Evolutionary conservation across 306 rosid genomes (phyloP).

Genomic region (Macrotyloma uniflorum): DNA sequence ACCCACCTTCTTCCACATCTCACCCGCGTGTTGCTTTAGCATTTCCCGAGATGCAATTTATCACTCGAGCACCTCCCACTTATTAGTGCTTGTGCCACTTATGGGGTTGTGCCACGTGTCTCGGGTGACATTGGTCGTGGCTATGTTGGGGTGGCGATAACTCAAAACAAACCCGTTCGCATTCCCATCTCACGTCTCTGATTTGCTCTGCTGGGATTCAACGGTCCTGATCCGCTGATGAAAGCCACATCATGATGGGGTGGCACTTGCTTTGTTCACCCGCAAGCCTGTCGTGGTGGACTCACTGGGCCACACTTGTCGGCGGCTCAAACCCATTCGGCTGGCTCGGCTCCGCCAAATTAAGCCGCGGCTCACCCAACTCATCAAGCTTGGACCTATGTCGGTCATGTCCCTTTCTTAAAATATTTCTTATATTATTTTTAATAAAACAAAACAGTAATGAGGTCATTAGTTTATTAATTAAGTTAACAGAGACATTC

Average conservation of each 20-base stretch:
- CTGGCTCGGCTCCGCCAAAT: background rate
- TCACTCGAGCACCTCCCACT: conserved; percentile 1
- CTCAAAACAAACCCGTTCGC: conserved; percentile 36
- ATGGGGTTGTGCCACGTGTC: conserved; percentile 58
- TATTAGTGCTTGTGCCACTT: conserved; percentile 23
- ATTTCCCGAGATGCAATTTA: background rate
- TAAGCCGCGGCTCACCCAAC: background rate
- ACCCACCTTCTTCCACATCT: conserved; percentile 16
- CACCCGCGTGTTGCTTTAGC: conserved; percentile 34
- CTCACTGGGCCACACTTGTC: conserved; percentile 24
- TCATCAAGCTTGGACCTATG: background rate
- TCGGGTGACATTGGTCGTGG: background rate
- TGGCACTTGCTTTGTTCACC: conserved; percentile 51
- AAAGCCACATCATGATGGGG: conserved; percentile 33
- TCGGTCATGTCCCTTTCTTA: background rate
- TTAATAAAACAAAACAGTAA: too few relatives aligned
- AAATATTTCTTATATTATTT: too few relatives aligned
- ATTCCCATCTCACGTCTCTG: too few relatives aligned
- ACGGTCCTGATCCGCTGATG: conserved; percentile 43
- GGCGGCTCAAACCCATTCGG: background rate
- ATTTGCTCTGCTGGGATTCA: background rate
- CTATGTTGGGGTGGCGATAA: conserved; percentile 44
- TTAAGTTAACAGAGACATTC: background rate
- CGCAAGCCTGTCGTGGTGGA: conserved; percentile 43
- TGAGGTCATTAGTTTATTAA: background rate